Evolutionary conservation across 2,329 filamentous ascomycete genomes (phyloP).

Genomic region (Hymenoscyphus albidus): DNA sequence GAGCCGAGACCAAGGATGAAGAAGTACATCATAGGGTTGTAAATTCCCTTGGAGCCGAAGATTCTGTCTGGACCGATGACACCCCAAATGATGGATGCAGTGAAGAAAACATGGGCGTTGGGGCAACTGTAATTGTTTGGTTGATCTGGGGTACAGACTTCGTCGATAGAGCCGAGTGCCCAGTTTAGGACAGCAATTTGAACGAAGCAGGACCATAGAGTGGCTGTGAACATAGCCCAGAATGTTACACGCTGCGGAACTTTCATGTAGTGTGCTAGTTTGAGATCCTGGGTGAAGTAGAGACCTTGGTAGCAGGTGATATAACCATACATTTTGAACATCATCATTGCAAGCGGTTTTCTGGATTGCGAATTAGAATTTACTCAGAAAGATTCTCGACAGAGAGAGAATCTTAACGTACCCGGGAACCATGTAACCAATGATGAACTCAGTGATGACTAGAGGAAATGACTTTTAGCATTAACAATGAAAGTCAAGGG

Average conservation of each 20-base stretch:
- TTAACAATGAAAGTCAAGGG: not conserved
- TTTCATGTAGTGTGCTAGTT: conserved; percentile 52
- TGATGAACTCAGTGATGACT: conserved; percentile 45
- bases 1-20: conserved; percentile 63
- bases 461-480: not conserved
- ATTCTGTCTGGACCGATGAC: conserved; percentile 68
- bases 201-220: conserved; percentile 62
- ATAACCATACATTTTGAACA: conserved; percentile 69
- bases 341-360: conserved; percentile 68
- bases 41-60: conserved; percentile 60
- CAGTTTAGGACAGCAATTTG: conserved; percentile 63
- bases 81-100: conserved; percentile 68
- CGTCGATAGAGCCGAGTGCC: conserved; percentile 56
- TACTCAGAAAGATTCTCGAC: too few relatives aligned
- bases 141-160: conserved; percentile 56
- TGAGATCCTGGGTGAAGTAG: conserved; percentile 47
- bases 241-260: conserved; percentile 64
- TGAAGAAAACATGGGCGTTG: conserved; percentile 55
- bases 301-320: conserved; percentile 46
- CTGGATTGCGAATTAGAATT: not conserved
- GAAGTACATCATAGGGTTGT: conserved; percentile 64
- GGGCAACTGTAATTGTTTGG: conserved; percentile 51
- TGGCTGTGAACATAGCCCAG: conserved; percentile 60
- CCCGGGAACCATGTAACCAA: conserved; percentile 49
- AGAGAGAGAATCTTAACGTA: not conserved